Percentiles rank a stretch among this genome's conserved stretches.
phyloP scores from a whole-genome alignment of 164 flowering plant genomes.

The Macadamia integrifolia region DNA sequence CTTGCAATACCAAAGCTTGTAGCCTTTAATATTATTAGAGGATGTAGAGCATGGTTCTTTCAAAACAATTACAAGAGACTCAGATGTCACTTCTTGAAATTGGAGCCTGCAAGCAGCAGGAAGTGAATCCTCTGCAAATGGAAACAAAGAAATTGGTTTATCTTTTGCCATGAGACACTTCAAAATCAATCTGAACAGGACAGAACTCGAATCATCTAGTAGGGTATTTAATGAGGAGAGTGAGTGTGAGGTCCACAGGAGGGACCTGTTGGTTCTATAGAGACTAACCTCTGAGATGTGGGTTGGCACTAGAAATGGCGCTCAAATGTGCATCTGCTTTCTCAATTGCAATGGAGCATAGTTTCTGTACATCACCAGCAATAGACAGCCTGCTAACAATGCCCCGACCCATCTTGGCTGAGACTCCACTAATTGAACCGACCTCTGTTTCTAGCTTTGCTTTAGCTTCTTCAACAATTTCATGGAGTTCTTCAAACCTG shows the following conservation, averaged over 20 bases:
- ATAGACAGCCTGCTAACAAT: conserved; percentile 92
- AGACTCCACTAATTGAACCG: conserved; percentile 73
- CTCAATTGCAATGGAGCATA: conserved; percentile 76
- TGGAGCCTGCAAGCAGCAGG: conserved; percentile 93
- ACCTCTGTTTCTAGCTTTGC: conserved; percentile 82
- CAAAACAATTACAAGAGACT: conserved; percentile 65
- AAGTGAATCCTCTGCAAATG: conserved; percentile 71
- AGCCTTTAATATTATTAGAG: conserved; percentile 54
- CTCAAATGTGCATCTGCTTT: conserved; percentile 74
- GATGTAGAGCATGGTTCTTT: conserved; percentile 48
- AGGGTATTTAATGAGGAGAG: background rate
- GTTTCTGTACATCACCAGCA: conserved; percentile 73
- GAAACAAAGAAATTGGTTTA: conserved; percentile 13
- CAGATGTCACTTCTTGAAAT: conserved; percentile 76
- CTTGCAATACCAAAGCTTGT: conserved; percentile 88
- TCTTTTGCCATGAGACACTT: background rate
- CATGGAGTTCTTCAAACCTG: conserved; percentile 68
- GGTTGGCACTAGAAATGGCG: conserved; percentile 24
- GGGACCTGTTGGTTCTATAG: background rate
- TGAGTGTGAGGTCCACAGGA: background rate
- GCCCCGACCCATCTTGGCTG: conserved; percentile 80
- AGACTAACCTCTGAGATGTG: conserved; percentile 40
- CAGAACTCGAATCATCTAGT: too few species aligned
- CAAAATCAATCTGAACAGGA: background rate
- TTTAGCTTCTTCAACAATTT: conserved; percentile 63